Base-by-base conservation (phyloP, 371 early-diverging fungal species). In the Blyttiomyces sp. region DNA sequence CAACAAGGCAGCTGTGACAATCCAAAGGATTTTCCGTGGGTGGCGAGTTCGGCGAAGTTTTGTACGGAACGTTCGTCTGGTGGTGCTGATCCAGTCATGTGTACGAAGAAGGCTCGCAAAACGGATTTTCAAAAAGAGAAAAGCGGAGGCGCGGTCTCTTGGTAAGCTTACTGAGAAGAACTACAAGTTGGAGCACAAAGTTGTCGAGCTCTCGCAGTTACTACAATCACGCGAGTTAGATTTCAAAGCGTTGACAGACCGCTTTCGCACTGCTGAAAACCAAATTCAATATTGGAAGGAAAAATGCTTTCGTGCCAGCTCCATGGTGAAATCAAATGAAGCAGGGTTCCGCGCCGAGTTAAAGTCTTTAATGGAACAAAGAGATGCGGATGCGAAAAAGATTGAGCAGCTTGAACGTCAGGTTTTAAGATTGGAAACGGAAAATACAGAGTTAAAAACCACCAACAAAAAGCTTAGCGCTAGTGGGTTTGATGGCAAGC, bases 151-250 rank as follows among this genome's bases (percentile, higher is more conserved):
- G 9, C 76, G 88, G 45, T 91, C 92, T 16, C 91, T 92, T 5
- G 89, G 84, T 43, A 95, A 94, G 68, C 83, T 94, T 70, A 90
- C 93, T 72, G 93, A 96, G 69, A 84, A 88, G 11, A 91, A 94
- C 3, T 89, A 89, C 74, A 87, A 88, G 73, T 80, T 98, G 7
- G 97, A 98, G 73, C 89, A 86, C 77, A 97, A 95, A 82, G 90
- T 98, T 56, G 88, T 96, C 54, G 93, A 91, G 74, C 79, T 96
- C 56, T 94, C 95, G 19, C 93, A 91, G 74, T 77, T 75, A 43
- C 69, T 95, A 56, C 85, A 84, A 7, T 74, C 78, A 58, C 80
- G 87, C 57, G 81, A 84, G 50, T 83, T 87, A 59, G 92, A 91
- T 63, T 84, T 85, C 72, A 81, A 83, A 31, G 66, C 70, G 19